phyloP scores from a whole-genome alignment of 2,329 filamentous ascomycete genomes.

The Fusarium coicis region DNA sequence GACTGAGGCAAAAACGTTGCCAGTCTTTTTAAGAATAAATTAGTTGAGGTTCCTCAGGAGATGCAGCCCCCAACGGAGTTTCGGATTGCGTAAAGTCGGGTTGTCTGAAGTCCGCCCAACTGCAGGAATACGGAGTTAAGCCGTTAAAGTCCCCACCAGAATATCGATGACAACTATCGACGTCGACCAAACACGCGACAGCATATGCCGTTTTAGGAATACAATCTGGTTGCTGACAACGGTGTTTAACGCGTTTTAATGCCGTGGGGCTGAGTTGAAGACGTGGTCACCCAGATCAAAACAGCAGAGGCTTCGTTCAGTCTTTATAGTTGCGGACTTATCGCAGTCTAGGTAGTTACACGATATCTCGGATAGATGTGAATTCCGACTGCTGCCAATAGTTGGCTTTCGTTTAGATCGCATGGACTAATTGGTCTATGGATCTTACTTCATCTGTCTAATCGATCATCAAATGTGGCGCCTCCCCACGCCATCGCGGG shows the following conservation, averaged over 20 bases:
- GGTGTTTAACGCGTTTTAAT: slow-evolving; percentile 6
- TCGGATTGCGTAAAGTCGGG: slow-evolving; percentile 30
- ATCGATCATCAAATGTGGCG: slow-evolving; percentile 15
- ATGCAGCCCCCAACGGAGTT: slow-evolving; percentile 36
- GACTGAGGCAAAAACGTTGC: not conserved
- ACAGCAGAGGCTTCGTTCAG: not conserved
- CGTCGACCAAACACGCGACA: slow-evolving; percentile 32
- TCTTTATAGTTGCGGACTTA: slow-evolving; percentile 34
- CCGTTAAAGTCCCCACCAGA: slow-evolving; percentile 24
- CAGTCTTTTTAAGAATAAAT: slow-evolving; percentile 13
- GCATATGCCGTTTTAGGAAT: not conserved
- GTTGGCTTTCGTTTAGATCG: not conserved
- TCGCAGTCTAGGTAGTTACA: not conserved
- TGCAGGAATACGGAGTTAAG: slow-evolving; percentile 29
- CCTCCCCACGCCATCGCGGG: not conserved
- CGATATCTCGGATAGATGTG: slow-evolving; percentile 21
- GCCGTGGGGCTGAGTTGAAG: slow-evolving; percentile 18
- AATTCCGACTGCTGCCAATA: slow-evolving; percentile 13
- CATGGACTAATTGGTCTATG: not conserved
- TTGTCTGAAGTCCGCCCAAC: slow-evolving; percentile 16
- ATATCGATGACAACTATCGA: slow-evolving; percentile 10
- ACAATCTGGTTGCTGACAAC: not conserved
- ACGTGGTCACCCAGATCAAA: not conserved
- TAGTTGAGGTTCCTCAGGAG: slow-evolving; percentile 38
- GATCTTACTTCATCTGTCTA: slow-evolving; percentile 10